Percentiles rank a stretch among this genome's conserved stretches.
Conservation (phyloP, 1,139 yeast species). For the Schwanniomyces etchellsii region DNA sequence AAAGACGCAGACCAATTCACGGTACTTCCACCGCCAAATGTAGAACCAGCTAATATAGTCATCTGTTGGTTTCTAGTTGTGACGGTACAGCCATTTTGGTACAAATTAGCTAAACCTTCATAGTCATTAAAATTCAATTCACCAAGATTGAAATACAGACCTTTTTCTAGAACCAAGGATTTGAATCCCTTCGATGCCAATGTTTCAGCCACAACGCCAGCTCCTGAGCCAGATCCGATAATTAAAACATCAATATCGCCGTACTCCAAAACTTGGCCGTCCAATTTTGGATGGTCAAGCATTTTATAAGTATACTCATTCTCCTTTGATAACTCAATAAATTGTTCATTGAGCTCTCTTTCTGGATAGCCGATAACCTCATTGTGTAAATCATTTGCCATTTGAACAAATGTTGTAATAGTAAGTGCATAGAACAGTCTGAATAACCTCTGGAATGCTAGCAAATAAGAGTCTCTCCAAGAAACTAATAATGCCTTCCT, state of each 20-base stretch:
- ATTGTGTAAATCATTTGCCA: constrained; percentile 29
- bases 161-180: constrained; percentile 51
- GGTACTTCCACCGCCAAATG: constrained; percentile 59
- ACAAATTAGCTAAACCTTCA: constrained; percentile 32
- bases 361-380: constrained; percentile 33
- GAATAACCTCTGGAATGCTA: constrained; percentile 24
- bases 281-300: constrained; percentile 25
- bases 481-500: constrained; percentile 22
- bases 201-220: constrained; percentile 53
- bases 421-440: constrained; percentile 20
- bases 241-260: constrained; percentile 42
- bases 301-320: constrained; percentile 26
- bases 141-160: constrained; percentile 34
- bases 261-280: constrained; percentile 27
- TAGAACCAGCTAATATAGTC: constrained; percentile 46
- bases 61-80: constrained; percentile 31
- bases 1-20: constrained; percentile 61
- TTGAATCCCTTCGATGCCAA: constrained; percentile 40
- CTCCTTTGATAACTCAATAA: constrained; percentile 23
- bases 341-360: constrained; percentile 21
- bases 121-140: constrained; percentile 35
- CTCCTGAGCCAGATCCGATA: constrained; percentile 56
- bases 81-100: constrained; percentile 36
- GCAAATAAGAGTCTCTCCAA: constrained; percentile 37
- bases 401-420: constrained; percentile 16